Base-by-base conservation (phyloP, 1,139 yeast genomes). In the Debaryomyces udenii region DNA sequence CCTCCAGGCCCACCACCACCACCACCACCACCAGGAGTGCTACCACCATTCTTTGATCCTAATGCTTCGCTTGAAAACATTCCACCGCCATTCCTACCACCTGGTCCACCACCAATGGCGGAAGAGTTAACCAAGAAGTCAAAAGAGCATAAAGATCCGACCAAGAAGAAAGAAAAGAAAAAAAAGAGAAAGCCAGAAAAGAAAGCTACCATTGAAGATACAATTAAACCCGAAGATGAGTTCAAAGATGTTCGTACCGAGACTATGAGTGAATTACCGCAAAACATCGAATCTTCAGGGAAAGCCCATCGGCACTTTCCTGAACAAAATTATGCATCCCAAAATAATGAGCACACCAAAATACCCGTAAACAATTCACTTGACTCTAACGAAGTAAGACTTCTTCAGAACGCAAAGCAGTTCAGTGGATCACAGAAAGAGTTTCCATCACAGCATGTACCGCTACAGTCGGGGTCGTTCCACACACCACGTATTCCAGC, bases 1-100 rank as follows among this genome's bases (percentile, higher is more conserved):
- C 55, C 57, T 6, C 45, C 49, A 11, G 49, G 48, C 20, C 37
- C 45, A 10, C 48, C 53, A 6, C 56, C 56, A 2, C 51, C 55
- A 16, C 35, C 47, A 11, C 48, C 54, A 5, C 55, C 56, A 2
- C 51, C 54, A 17, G 52, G 49, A 3, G 50, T 52, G 54, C 41
- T 45, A 38, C 49, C 50, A 3, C 53, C 35, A 15, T 29, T 39
- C 15, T n/a, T 39, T n/a, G 29, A 39, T 9, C 6, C 27, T 4
- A 35, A 36, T 24, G 14, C 35, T 6, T 13, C 35, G 6, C 15
- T 31, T 10, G 39, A 15, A 5, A 17, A 31, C 10, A 7, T 33
- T n/a, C 15, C 26, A 9, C 40, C 40, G 2, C 32, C 31, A 18
- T 52, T 51, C 30, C 50, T 51, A 33, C 54, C 55, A 9, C 33